Conservation (phyloP, 2,329 filamentous ascomycete species). For the Colletotrichum horii region DNA sequence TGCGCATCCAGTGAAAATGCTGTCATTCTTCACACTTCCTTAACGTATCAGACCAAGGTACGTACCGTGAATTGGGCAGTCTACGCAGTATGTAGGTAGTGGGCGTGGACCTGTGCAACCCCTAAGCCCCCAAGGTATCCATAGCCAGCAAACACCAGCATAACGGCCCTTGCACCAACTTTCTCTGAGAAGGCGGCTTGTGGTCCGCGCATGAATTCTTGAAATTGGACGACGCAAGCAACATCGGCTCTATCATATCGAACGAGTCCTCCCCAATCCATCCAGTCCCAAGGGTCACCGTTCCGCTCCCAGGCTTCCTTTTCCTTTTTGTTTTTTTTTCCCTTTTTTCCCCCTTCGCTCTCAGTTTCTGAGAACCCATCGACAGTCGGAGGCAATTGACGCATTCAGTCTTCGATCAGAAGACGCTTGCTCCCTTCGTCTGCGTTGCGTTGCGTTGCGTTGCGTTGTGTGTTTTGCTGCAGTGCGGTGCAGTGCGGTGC, state of each 20-base stretch:
- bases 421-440: not conserved
- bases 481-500: not conserved
- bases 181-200: constrained; percentile 4
- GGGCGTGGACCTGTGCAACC: not conserved
- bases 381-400: not conserved
- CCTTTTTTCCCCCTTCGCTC: too few species aligned
- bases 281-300: not conserved
- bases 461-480: not conserved
- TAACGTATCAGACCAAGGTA: not conserved
- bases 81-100: not conserved
- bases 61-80: not conserved
- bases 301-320: not conserved
- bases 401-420: not conserved
- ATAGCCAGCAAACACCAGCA: not conserved
- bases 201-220: constrained; percentile 25
- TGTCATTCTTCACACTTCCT: not conserved
- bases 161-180: constrained; percentile 11
- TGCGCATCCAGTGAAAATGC: not conserved
- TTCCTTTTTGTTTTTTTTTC: not conserved
- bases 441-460: not conserved
- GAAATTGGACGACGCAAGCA: constrained; percentile 22
- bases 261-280: not conserved
- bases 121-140: not conserved
- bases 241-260: constrained; percentile 4
- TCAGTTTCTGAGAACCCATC: not conserved